Base-by-base conservation (phyloP, 2,329 filamentous ascomycete species). In the Drechmeria coniospora region DNA sequence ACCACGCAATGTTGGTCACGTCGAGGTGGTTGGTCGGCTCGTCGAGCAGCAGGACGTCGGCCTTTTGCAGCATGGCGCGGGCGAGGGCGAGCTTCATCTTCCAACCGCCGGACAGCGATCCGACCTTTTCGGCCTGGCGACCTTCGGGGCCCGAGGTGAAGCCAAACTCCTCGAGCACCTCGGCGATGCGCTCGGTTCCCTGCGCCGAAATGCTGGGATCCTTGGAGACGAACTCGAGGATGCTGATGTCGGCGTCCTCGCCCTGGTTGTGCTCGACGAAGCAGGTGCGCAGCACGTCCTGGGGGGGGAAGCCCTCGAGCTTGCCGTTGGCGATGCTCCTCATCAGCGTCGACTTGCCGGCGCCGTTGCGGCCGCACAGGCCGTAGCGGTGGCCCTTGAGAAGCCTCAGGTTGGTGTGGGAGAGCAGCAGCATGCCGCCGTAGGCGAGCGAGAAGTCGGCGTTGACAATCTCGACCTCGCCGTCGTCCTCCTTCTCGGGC, bases 191-290 rank as follows among this genome's bases (percentile, higher is more conserved):
- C 41, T 90, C 79, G 23, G 58, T 61, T 36, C 82, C 83, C 47
- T 84, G 78, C 17, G 74, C 69, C 28, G 76, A 77, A 38, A 95
- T 81, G 33, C 79, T 75, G 3, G 84, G 83, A 45, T 95, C 87
- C 56, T 92, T 92, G 37, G 74, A 64, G 39, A 92, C 80, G 50
- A 92, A 98, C 32, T 95, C 80, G 12, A 95, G 65, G 46, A 98
- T 95, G 57, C 76, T 94, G 35, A 95, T 79, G 37, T 95, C 86
- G 20, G 90, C 87, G 56, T 94, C 87, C 54, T 95, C 90, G 31
- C 90, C 90, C 58, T 98, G 87, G 60, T 95, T 95, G 64, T 98
- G 90, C 63, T 98, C 90, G 23, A 98, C 90, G 48, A 95, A 98
- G 59, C 87, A 95, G 8, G 87, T 95, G 44, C 82, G 79, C 44